Conservation (phyloP, 495 filamentous ascomycete genomes). For the Penicillium antarcticum region DNA sequence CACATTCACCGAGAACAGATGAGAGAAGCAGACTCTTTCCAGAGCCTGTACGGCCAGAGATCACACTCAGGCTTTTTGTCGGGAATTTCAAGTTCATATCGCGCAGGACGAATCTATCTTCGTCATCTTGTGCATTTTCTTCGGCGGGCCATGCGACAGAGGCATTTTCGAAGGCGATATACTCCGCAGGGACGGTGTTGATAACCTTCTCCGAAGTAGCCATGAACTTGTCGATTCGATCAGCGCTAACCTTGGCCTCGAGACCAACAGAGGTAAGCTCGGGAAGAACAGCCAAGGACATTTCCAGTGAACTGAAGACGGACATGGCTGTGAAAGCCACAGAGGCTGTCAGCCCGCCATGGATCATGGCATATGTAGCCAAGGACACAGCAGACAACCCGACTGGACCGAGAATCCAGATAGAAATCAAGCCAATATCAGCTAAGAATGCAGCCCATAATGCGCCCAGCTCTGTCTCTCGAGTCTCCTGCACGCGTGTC, state of each 20-base stretch:
- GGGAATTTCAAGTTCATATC: conserved; percentile 66
- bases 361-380: conserved; percentile 60
- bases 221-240: conserved; percentile 72
- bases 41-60: conserved; percentile 55
- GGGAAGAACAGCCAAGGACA: conserved; percentile 65
- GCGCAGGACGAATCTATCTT: conserved; percentile 51
- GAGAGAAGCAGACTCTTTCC: conserved; percentile 64
- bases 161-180: conserved; percentile 64
- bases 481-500: conserved; percentile 61
- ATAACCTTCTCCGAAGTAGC: conserved; percentile 60
- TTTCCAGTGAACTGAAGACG: conserved; percentile 69
- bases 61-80: conserved; percentile 61
- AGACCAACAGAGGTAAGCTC: conserved; percentile 65
- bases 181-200: conserved; percentile 50
- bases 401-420: conserved; percentile 76
- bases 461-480: conserved; percentile 62
- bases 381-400: conserved; percentile 70
- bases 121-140: conserved; percentile 46
- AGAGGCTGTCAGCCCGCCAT: conserved; percentile 63
- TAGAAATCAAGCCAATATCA: conserved; percentile 50
- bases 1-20: conserved; percentile 59
- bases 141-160: conserved; percentile 72
- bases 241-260: conserved; percentile 71
- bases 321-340: conserved; percentile 80
- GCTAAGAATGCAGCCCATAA: conserved; percentile 64